Evolutionary conservation across 352 stramenopile species (phyloP), one percentile per base, ranked within the genome.

Genomic region (Phytophthora gonapodyides): DNA sequence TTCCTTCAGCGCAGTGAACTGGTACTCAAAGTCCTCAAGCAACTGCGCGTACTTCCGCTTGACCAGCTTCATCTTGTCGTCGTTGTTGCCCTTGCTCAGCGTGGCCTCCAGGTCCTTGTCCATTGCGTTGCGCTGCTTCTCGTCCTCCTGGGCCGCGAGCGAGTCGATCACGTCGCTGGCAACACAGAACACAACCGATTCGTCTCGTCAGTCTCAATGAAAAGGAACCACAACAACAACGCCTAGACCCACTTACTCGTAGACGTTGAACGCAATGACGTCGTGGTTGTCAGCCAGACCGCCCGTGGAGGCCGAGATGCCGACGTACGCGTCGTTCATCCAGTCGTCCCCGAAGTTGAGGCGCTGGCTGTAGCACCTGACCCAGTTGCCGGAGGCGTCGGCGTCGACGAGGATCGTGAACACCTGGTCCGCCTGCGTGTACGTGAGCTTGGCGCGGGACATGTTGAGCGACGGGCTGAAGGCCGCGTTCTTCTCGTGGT

Each of bases 231-330:
- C 16, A 57, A 21, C 10, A 15, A 51, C 24, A 3, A 21, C 16
- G 11, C 13, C 10, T 34, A 52, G 5, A 31, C 27, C 27, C 12
- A 82, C 85, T 45, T 82, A 93, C 83, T 93, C 80, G 64, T 89
- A 93, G 55, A 93, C 61, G 30, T 77, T 88, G 42, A 94, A 65
- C 7, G 72, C 57, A 43, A 94, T 78, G 6, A 94, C 73, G 38
- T 94, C 86, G 69, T 94, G 86, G 67, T 92, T 94, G 60, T 94
- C 84, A 8, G 86, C 86, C 15, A 94, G 71, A n/a, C 80, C 80
- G 37, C 86, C 86, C 1, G 86, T 94, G 7, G 84, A 91, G 13
- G 84, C 82, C n/a, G 86, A 89, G 50, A 94, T 67, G 7, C 86
- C 86, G 24, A 94, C 62, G 47, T 77, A 85, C 17, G 84, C 78